These are phyloP conservation scores for Leishmania aethiopica DNA, from an alignment of 208 protist genomes.

Conservation along the genomic window DNA sequence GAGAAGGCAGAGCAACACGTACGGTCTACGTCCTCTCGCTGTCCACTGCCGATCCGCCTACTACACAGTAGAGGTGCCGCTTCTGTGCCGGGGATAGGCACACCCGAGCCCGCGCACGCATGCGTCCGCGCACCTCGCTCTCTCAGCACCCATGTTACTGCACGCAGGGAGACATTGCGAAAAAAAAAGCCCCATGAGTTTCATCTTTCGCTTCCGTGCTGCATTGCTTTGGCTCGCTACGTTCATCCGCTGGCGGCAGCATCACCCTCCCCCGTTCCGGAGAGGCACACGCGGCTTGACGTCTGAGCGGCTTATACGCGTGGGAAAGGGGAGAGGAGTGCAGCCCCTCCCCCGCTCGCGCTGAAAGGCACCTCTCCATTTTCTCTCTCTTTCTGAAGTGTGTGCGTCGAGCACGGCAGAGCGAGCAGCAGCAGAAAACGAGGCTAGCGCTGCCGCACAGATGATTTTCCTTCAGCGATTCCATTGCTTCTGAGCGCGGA, in stretches of 20 bases:
- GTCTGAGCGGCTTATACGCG: neutral
- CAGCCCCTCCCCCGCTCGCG: neutral
- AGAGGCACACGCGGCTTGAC: neutral
- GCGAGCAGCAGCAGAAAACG: neutral
- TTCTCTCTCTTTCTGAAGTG: neutral
- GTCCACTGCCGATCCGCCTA: neutral
- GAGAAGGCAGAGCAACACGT: neutral
- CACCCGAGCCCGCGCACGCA: neutral
- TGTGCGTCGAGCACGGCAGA: neutral
- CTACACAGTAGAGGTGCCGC: neutral
- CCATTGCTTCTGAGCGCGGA: slow-evolving; percentile 56
- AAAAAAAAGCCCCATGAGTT: neutral
- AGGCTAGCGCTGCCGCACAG: neutral
- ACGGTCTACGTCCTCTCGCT: neutral
- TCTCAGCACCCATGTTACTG: neutral
- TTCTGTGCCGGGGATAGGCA: neutral
- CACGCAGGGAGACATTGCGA: neutral
- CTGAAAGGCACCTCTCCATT: neutral
- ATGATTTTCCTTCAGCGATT: neutral
- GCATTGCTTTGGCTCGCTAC: neutral
- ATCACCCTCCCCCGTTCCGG: neutral
- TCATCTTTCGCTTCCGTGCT: neutral
- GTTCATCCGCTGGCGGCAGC: neutral
- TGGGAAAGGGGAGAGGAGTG: neutral
- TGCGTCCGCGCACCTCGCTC: neutral